Evolutionary conservation across 768 basidiomycete genomes (phyloP).

Genomic region (Suillus decipiens): DNA sequence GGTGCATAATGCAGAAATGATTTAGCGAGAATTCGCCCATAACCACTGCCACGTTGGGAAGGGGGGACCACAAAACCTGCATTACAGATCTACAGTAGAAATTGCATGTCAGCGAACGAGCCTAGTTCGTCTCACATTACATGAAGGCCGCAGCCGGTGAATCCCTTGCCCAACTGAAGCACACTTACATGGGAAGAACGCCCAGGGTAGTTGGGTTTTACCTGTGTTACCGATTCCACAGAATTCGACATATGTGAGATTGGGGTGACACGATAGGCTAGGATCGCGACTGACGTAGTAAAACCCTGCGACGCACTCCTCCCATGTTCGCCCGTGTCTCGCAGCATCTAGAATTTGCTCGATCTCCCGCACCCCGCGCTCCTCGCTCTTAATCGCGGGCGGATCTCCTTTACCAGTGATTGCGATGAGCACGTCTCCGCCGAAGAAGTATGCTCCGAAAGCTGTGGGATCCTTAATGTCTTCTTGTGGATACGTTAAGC

Average conservation of each 20-base stretch:
- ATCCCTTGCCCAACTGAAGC: constrained; percentile 2
- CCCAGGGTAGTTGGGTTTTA: constrained; percentile 90
- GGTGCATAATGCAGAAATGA: constrained; percentile 86
- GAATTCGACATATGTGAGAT: constrained; percentile 12
- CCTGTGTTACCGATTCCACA: constrained; percentile 34
- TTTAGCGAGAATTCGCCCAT: constrained; percentile 70
- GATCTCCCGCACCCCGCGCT: constrained; percentile 21
- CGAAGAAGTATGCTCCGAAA: constrained; percentile 79
- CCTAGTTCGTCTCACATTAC: neutral
- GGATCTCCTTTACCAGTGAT: constrained; percentile 36
- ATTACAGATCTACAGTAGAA: constrained; percentile 69
- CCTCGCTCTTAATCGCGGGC: constrained; percentile 17
- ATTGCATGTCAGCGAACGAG: neutral
- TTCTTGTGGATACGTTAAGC: constrained; percentile 87
- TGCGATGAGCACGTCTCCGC: constrained; percentile 74
- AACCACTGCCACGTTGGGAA: constrained; percentile 59
- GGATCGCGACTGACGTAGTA: constrained; percentile 61
- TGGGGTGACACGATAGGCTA: constrained; percentile 10
- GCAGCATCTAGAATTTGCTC: constrained; percentile 42
- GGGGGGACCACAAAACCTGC: constrained; percentile 84
- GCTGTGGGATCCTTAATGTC: constrained; percentile 48
- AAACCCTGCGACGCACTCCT: constrained; percentile 70
- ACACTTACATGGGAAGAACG: constrained; percentile 82
- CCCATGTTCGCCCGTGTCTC: constrained; percentile 58
- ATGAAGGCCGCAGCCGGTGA: neutral